phyloP scores from a whole-genome alignment of 2,329 filamentous ascomycete species.

The Trichophyton verrucosum region DNA sequence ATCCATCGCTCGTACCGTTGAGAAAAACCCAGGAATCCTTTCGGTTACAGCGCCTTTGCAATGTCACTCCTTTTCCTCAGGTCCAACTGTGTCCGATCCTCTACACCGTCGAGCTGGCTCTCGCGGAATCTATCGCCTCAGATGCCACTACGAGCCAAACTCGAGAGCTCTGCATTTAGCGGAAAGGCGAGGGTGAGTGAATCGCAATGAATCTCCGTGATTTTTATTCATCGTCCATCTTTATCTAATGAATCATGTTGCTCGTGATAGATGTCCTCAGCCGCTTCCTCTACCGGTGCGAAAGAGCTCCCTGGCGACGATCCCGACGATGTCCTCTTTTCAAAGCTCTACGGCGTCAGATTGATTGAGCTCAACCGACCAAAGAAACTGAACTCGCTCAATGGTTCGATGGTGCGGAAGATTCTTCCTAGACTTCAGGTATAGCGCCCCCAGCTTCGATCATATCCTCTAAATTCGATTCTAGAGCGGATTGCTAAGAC shows the following conservation, averaged over 20 bases:
- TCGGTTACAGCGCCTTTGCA: neutral
- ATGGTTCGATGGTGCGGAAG: conserved; percentile 89
- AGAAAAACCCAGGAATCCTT: neutral
- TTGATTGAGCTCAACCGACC: conserved; percentile 91
- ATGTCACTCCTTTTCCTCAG: conserved; percentile 33
- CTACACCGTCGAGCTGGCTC: conserved; percentile 36
- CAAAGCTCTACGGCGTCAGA: conserved; percentile 74
- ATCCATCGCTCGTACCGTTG: neutral
- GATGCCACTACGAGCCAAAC: conserved; percentile 75
- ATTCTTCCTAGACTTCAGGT: conserved; percentile 70
- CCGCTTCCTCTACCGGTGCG: conserved; percentile 12
- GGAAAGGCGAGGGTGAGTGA: conserved; percentile 41
- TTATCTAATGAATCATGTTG: neutral
- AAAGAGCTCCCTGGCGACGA: conserved; percentile 57
- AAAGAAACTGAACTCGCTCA: conserved; percentile 80
- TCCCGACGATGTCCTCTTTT: conserved; percentile 84
- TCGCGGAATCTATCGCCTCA: conserved; percentile 31
- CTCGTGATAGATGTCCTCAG: neutral
- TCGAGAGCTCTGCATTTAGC: conserved; percentile 48
- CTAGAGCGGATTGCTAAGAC: neutral
- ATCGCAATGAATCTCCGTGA: neutral
- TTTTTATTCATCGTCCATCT: neutral
- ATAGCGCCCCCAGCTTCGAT: conserved; percentile 3
- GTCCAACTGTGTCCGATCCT: conserved; percentile 26
- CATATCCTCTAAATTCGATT: conserved; percentile 1